Conservation (phyloP, 139 green algal species). For the Chlorella sp. region DNA sequence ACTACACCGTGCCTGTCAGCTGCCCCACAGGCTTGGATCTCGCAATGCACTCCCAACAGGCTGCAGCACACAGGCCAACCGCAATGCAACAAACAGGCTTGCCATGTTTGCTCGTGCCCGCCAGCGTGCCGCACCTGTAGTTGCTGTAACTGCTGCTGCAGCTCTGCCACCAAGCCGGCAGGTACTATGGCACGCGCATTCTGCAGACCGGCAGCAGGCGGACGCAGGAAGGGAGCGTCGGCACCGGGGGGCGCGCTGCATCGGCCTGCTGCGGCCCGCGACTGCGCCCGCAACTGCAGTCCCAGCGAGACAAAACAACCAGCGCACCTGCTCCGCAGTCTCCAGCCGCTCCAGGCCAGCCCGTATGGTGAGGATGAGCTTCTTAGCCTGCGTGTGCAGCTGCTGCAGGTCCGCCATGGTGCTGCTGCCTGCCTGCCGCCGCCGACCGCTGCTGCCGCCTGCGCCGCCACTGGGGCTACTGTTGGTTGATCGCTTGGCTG, state of each 20-base stretch:
- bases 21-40: no score
- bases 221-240: not conserved
- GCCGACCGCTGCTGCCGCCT: not conserved
- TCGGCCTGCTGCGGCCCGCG: not conserved
- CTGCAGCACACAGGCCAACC: not conserved
- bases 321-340: conserved; percentile 39
- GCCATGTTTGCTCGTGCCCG: no score
- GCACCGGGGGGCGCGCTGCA: not conserved
- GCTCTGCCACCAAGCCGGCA: conserved; percentile 45
- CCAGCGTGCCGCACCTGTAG: conserved; percentile 49
- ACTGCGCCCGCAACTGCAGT: no score
- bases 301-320: not conserved
- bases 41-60: no score
- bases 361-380: conserved; percentile 65
- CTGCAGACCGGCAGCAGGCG: not conserved
- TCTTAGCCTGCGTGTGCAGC: conserved; percentile 70
- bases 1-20: no score
- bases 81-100: no score
- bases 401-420: conserved; percentile 74
- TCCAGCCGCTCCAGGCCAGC: conserved; percentile 79
- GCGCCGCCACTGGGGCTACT: not conserved
- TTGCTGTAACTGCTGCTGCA: conserved; percentile 68
- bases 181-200: conserved; percentile 7
- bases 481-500: not conserved
- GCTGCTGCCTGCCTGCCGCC: no score